These are phyloP conservation scores for Backusella tuberculispora DNA, from an alignment of 192 early-diverging fungal species.

Conservation along the genomic window DNA sequence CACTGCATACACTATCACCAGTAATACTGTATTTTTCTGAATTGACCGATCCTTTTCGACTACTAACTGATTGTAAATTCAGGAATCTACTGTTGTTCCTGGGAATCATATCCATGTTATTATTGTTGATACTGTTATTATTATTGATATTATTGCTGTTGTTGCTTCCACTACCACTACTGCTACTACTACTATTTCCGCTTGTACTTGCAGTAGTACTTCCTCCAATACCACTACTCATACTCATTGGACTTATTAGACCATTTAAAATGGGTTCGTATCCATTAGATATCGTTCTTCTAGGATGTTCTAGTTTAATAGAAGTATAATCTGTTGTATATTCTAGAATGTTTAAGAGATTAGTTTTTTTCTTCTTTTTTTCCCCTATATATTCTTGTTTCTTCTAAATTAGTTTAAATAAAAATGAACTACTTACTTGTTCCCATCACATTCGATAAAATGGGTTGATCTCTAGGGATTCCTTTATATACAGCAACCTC, in stretches of 20 bases:
- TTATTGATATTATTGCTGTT: not conserved
- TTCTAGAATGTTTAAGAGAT: not conserved
- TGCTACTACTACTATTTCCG: conserved; percentile 4
- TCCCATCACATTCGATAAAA: conserved; percentile 20
- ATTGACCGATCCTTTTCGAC: too few species aligned
- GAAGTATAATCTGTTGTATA: not conserved
- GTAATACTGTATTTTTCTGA: too few species aligned
- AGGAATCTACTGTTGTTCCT: too few species aligned
- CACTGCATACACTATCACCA: not conserved
- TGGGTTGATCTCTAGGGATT: conserved; percentile 23
- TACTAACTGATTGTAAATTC: too few species aligned
- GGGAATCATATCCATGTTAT: too few species aligned
- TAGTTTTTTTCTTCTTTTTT: not conserved
- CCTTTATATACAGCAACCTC: conserved; percentile 37
- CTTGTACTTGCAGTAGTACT: conserved; percentile 8
- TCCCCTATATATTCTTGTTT: too few species aligned
- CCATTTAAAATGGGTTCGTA: not conserved
- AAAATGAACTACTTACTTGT: not conserved
- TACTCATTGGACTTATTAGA: not conserved
- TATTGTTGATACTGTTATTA: too few species aligned
- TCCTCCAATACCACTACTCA: not conserved
- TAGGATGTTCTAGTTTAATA: not conserved
- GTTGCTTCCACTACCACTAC: not conserved
- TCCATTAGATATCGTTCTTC: not conserved
- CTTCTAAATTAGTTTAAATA: not conserved